Evolutionary conservation across 768 basidiomycete species (phyloP).

Genomic region (Tricholoma sp.): DNA sequence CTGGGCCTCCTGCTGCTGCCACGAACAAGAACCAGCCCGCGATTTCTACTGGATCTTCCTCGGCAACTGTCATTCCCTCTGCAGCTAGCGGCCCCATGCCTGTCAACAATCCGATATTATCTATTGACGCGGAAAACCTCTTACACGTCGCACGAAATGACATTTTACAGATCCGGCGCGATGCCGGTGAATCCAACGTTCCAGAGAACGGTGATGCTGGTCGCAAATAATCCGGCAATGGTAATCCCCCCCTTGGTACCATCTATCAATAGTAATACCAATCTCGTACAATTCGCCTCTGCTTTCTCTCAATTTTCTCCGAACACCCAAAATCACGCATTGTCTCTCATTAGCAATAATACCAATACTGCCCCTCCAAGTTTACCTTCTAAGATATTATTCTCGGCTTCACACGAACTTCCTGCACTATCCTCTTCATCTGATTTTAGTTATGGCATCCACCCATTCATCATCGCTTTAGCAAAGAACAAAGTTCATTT

Average conservation of each 20-base stretch:
- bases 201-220: not conserved
- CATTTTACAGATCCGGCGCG: not conserved
- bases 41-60: too few species aligned
- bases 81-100: too few species aligned
- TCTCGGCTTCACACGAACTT: not conserved
- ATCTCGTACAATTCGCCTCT: not conserved
- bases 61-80: too few species aligned
- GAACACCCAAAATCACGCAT: not conserved
- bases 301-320: not conserved
- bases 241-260: not conserved
- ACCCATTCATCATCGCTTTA: constrained; percentile 4
- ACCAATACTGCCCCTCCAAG: not conserved
- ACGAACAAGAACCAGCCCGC: not conserved
- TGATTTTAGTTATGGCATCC: constrained; percentile 1
- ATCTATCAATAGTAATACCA: not conserved
- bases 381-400: not conserved
- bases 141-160: not conserved
- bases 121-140: not conserved
- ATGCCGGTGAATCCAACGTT: not conserved
- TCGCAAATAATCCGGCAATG: not conserved
- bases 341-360: not conserved
- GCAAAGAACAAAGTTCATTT: not conserved
- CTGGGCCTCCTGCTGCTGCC: not conserved
- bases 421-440: not conserved
- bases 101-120: not conserved